Percentiles rank a stretch among this genome's conserved stretches.
These are phyloP conservation scores for Podaxis sp. DNA, from an alignment of 768 basidiomycete species.

Conservation along the genomic window DNA sequence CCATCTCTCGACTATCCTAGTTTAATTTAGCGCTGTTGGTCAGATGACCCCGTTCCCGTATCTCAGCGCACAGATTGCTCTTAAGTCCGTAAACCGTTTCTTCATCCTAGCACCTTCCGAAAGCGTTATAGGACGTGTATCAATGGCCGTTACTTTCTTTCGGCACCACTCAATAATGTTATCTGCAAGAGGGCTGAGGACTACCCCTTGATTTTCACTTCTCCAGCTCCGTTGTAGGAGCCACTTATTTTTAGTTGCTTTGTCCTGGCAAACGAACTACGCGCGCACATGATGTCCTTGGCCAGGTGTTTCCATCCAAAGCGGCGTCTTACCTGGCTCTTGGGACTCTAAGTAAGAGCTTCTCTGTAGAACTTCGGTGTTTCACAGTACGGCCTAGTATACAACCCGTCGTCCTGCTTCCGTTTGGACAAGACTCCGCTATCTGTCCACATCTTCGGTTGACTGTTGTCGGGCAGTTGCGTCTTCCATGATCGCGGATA, in stretches of 20 bases:
- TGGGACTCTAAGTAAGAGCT: not conserved
- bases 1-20: not conserved
- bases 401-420: not conserved
- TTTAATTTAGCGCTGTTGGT: not conserved
- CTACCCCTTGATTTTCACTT: not conserved
- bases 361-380: constrained; percentile 8
- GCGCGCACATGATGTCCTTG: not conserved
- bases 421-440: not conserved
- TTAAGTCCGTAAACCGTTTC: not conserved
- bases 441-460: not conserved
- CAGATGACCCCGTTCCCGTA: not conserved
- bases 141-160: not conserved
- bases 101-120: not conserved
- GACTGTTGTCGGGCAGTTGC: not conserved
- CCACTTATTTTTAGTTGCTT: not conserved
- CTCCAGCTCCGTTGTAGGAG: not conserved
- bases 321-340: not conserved
- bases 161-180: not conserved
- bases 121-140: not conserved
- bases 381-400: not conserved
- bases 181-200: not conserved
- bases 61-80: not conserved
- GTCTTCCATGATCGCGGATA: not conserved
- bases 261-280: not conserved
- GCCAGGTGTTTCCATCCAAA: not conserved